These are phyloP conservation scores for Diaporthe ampelina DNA, from an alignment of 2,329 filamentous ascomycete species.

Conservation along the genomic window DNA sequence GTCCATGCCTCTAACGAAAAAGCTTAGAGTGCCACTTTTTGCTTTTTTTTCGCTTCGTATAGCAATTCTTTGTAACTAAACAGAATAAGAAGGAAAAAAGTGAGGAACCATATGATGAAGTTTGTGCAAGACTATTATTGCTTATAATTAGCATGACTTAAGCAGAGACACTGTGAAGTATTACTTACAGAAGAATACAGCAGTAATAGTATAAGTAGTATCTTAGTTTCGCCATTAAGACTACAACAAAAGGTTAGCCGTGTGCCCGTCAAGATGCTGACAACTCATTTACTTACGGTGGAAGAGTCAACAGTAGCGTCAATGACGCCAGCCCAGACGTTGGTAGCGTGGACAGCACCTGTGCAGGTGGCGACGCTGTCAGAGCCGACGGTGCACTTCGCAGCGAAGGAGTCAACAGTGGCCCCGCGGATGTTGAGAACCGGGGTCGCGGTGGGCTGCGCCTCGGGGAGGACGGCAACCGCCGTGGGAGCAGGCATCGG, in stretches of 20 bases:
- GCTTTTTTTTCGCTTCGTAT: not conserved
- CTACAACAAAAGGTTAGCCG: not conserved
- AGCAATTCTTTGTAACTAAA: too few species aligned
- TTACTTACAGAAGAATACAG: not conserved
- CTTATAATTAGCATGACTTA: not conserved
- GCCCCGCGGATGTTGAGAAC: not conserved
- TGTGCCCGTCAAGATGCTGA: too few species aligned
- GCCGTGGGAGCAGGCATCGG: slow-evolving; percentile 4
- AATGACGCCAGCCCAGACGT: not conserved
- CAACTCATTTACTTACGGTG: not conserved
- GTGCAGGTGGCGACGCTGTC: slow-evolving; percentile 26
- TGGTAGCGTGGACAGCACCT: slow-evolving; percentile 14
- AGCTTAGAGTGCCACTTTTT: too few species aligned
- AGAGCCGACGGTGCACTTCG: slow-evolving; percentile 7
- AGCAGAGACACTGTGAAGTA: too few species aligned
- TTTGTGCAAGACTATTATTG: slow-evolving; percentile 2
- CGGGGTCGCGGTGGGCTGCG: not conserved
- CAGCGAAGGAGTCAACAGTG: not conserved
- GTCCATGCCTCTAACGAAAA: not conserved
- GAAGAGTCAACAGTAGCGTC: slow-evolving; percentile 14
- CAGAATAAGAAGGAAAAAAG: too few species aligned
- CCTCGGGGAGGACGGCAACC: not conserved
- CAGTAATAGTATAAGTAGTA: not conserved
- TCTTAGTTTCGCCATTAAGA: not conserved
- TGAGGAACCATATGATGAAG: too few species aligned